Conservation (phyloP, 2,329 filamentous ascomycete species). For the Bipolaris gigantea region DNA sequence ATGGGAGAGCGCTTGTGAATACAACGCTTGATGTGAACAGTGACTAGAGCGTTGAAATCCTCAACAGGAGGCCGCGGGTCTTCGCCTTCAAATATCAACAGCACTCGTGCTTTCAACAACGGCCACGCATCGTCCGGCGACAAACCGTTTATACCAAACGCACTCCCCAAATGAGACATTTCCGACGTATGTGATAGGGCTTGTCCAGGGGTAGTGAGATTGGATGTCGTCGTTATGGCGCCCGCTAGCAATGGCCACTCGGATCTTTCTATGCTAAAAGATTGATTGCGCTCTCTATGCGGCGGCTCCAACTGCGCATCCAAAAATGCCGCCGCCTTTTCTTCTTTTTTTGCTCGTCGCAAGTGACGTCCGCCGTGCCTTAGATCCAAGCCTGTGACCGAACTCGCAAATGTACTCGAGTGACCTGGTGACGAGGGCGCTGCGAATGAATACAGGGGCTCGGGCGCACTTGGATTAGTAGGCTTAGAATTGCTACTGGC, state of each 20-base stretch:
- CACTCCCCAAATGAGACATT: slow-evolving; percentile 49
- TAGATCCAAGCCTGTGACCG: slow-evolving; percentile 77
- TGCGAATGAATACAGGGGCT: slow-evolving; percentile 77
- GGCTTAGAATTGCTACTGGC: slow-evolving; percentile 76
- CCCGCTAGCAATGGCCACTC: slow-evolving; percentile 41
- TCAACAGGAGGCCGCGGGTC: slow-evolving; percentile 79
- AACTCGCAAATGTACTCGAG: slow-evolving; percentile 72
- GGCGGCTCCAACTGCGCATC: slow-evolving; percentile 38
- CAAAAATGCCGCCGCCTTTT: slow-evolving; percentile 50
- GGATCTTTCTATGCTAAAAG: slow-evolving; percentile 44
- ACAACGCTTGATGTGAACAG: slow-evolving; percentile 75
- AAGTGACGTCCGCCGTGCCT: slow-evolving; percentile 75
- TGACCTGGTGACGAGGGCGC: slow-evolving; percentile 71
- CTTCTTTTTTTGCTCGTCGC: slow-evolving; percentile 69
- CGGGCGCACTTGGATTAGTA: slow-evolving; percentile 73
- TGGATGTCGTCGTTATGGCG: slow-evolving; percentile 30
- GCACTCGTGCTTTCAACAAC: slow-evolving; percentile 71
- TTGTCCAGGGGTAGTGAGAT: slow-evolving; percentile 26
- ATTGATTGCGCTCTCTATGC: slow-evolving; percentile 42
- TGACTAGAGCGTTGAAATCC: slow-evolving; percentile 80
- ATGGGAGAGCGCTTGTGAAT: slow-evolving; percentile 72
- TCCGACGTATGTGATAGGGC: slow-evolving; percentile 42
- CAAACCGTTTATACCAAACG: slow-evolving; percentile 53
- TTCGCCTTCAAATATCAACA: slow-evolving; percentile 80
- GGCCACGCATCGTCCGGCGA: slow-evolving; percentile 79